phyloP scores from a whole-genome alignment of 768 basidiomycete genomes.

The Phanerodontia chrysosporium region DNA sequence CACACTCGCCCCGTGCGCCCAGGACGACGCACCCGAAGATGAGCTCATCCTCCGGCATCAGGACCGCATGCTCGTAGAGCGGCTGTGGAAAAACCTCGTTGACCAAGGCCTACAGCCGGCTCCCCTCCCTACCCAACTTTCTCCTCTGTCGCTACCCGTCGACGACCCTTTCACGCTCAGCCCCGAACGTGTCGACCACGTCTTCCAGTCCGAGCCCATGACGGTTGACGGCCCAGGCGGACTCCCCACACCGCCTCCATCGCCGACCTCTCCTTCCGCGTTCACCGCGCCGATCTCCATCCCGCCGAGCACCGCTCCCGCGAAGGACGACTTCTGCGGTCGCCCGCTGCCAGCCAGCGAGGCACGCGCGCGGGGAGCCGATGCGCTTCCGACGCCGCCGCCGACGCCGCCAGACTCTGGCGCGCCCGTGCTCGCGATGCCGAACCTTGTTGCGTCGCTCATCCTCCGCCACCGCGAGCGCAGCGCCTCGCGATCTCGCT shows the following conservation, averaged over 20 bases:
- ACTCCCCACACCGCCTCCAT: not conserved
- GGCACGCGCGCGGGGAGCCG: not conserved
- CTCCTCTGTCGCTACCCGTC: not conserved
- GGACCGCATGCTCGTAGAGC: slow-evolving; percentile 30
- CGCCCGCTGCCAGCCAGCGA: not conserved
- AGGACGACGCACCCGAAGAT: not conserved
- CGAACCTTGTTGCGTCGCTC: slow-evolving; percentile 24
- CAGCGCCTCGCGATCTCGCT: slow-evolving; percentile 15
- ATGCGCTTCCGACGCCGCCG: slow-evolving; percentile 1
- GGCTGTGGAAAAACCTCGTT: slow-evolving; percentile 28
- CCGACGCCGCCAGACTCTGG: not conserved
- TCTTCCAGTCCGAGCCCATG: slow-evolving; percentile 6
- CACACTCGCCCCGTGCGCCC: not conserved
- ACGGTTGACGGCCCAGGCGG: not conserved
- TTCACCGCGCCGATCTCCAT: not conserved
- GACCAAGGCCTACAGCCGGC: slow-evolving; percentile 28
- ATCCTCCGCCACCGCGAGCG: slow-evolving; percentile 24
- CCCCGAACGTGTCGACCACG: slow-evolving; percentile 8
- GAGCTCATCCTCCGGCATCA: slow-evolving; percentile 12
- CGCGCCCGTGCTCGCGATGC: slow-evolving; percentile 16
- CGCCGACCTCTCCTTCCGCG: not conserved
- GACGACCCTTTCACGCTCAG: not conserved
- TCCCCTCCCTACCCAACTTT: not conserved
- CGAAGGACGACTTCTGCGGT: not conserved
- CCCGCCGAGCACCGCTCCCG: not conserved